A percentile compares a stretch with the other conserved stretches of the same genome.
Conservation (phyloP, 306 rosid species). For the Boehmeria nivea region DNA sequence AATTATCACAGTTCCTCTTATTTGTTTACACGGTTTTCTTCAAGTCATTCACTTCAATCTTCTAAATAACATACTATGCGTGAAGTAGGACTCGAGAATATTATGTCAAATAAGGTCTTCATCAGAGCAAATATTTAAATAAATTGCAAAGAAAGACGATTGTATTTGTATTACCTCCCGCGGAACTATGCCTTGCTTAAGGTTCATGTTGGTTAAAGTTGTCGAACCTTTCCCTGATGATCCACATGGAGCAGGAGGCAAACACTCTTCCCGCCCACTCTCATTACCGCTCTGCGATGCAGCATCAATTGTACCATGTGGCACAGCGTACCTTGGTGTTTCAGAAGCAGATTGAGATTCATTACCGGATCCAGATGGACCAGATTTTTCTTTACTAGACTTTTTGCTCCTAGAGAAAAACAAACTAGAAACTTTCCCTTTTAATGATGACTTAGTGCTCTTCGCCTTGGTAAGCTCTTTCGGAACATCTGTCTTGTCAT, state of each 20-base stretch:
- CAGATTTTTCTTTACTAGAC: slow-evolving; percentile 53
- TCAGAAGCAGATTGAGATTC: slow-evolving; percentile 35
- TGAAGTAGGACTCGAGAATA: too few species aligned
- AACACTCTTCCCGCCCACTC: slow-evolving; percentile 44
- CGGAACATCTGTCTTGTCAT: slow-evolving; percentile 36
- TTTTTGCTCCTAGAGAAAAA: slow-evolving; percentile 80
- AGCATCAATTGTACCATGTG: slow-evolving; percentile 37
- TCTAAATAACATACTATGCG: too few species aligned
- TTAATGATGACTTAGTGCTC: slow-evolving; percentile 63
- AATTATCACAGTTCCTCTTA: too few species aligned
- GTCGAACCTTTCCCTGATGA: slow-evolving; percentile 38
- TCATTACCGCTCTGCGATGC: slow-evolving; percentile 38
- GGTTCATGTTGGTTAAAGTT: slow-evolving; percentile 33
- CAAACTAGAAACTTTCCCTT: slow-evolving; percentile 82
- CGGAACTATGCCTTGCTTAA: slow-evolving; percentile 40
- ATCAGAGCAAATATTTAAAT: background rate
- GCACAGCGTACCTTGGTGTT: slow-evolving; percentile 25
- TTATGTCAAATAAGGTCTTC: background rate
- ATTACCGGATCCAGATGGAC: too few species aligned
- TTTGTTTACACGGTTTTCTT: too few species aligned
- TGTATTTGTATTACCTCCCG: slow-evolving; percentile 50
- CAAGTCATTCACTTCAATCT: too few species aligned
- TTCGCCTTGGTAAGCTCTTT: slow-evolving; percentile 49
- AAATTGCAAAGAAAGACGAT: slow-evolving; percentile 1
- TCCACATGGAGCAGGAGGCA: slow-evolving; percentile 34